phyloP scores from a whole-genome alignment of 495 filamentous ascomycete species.

The Penicillium samsonianum region DNA sequence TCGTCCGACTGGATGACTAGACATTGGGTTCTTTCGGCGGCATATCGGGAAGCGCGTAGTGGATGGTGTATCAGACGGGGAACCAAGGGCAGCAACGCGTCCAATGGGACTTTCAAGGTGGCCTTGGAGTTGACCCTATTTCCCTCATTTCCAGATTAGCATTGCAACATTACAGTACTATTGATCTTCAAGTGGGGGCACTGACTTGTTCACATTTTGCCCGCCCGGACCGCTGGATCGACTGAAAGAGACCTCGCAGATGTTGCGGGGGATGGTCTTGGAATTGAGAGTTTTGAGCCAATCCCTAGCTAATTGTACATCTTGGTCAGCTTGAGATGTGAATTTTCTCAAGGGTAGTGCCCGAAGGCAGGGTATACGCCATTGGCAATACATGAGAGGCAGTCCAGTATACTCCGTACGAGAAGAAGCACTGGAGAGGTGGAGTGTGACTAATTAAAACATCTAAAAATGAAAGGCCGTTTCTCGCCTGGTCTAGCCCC shows the following conservation, averaged over 20 bases:
- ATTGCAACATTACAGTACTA: slow-evolving; percentile 11
- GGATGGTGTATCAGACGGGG: slow-evolving; percentile 66
- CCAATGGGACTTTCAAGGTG: slow-evolving; percentile 64
- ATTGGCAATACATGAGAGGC: slow-evolving; percentile 5
- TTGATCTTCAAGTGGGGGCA: slow-evolving; percentile 17
- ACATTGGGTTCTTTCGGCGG: slow-evolving; percentile 60
- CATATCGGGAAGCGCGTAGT: slow-evolving; percentile 69
- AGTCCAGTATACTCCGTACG: too few species aligned
- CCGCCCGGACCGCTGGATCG: slow-evolving; percentile 92
- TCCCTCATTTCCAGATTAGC: slow-evolving; percentile 2
- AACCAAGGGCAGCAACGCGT: slow-evolving; percentile 59
- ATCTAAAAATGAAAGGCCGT: neutral
- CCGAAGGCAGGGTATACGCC: slow-evolving; percentile 2
- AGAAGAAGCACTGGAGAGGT: neutral
- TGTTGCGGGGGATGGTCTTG: slow-evolving; percentile 62
- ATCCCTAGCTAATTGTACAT: slow-evolving; percentile 67
- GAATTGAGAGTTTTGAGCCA: slow-evolving; percentile 71
- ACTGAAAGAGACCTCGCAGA: slow-evolving; percentile 70
- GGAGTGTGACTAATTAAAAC: slow-evolving; percentile 19
- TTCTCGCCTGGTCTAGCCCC: slow-evolving; percentile 9
- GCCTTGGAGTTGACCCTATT: slow-evolving; percentile 90
- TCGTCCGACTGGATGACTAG: slow-evolving; percentile 70
- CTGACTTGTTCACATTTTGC: slow-evolving; percentile 96
- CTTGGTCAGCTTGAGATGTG: slow-evolving; percentile 45
- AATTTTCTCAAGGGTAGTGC: slow-evolving; percentile 10